Base-by-base conservation (phyloP, 345 rosid genomes). In the Eutrema japonicum region DNA sequence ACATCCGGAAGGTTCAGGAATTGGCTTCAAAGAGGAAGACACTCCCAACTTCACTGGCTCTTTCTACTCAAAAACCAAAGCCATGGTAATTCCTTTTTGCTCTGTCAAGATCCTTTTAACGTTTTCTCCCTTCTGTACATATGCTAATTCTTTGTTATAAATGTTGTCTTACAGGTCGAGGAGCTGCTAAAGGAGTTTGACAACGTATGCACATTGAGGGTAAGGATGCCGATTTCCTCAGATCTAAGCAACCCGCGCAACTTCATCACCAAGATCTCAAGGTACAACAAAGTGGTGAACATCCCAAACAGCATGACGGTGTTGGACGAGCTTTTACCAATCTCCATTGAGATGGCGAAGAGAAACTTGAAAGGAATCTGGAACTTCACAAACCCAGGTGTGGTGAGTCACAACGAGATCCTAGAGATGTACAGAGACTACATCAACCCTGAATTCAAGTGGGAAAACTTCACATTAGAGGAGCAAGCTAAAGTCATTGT, bases 331-430 rank as follows among this genome's bases (percentile, higher is more conserved):
- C 91, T 90, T 62, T 70, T 90, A 48, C 93, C 93, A 4, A 80
- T 90, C 68, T 85, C 96, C 26, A 77, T 90, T 9, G 93, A 90
- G 79, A 90, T 90, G 93, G 96, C 91, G 0, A 90, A 86, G 64
- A 75, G 93, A 68, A 85, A 88, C 80, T 63, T 86, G 63, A 86
- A 52, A 77, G 96, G 93, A 1, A 86, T 88, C 41, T 88, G 91
- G 91, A 88, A 88, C 82, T 88, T 90, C 82, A 90, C 96, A 46
- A 90, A 90, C 74, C 96, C 91, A 0, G 89, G 96, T 38, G 93
- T 78, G 52, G 89, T 86, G 68, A 86, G 91, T 56, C 93, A 88
- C 83, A 90, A 90, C 63, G 93, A 88, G 81, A 80, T 88, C 68
- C 74, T 90, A 58, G 86, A 88, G 75, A 86, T 88, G 96, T 86